Evolutionary conservation across 495 filamentous ascomycete species (phyloP).

Genomic region (Aspergillus nanangensis): DNA sequence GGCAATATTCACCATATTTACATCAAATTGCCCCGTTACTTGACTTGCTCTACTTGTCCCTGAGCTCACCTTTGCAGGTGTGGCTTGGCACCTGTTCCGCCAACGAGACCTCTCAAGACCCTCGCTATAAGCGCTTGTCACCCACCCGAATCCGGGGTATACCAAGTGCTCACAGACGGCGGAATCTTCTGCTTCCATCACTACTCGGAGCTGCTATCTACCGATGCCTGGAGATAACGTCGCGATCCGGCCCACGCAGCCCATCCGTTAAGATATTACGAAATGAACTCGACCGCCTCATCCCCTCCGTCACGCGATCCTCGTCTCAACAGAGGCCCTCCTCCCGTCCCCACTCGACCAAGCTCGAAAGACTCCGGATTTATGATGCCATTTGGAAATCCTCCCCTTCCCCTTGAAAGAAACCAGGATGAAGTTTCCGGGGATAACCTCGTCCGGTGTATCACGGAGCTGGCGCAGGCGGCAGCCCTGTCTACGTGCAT

Average conservation of each 20-base stretch:
- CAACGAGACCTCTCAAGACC: no score
- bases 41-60: no score
- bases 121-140: no score
- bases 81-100: no score
- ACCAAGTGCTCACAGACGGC: no score
- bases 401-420: background rate
- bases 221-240: background rate
- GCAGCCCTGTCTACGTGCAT: constrained; percentile 6
- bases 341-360: constrained; percentile 1
- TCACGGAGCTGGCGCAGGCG: constrained; percentile 19
- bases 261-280: background rate
- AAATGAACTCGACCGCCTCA: constrained; percentile 8
- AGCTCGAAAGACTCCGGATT: background rate
- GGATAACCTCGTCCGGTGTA: constrained; percentile 11
- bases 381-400: background rate
- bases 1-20: no score
- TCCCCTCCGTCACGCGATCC: constrained; percentile 4
- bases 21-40: no score
- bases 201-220: no score
- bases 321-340: constrained; percentile 1
- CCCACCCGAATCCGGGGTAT: no score
- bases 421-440: background rate
- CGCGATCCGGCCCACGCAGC: background rate
- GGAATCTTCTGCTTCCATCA: background rate
- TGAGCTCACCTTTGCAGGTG: no score